These are phyloP conservation scores for Vanderwaltozyma yarrowii DNA, from an alignment of 805 yeast genomes.

Conservation along the genomic window DNA sequence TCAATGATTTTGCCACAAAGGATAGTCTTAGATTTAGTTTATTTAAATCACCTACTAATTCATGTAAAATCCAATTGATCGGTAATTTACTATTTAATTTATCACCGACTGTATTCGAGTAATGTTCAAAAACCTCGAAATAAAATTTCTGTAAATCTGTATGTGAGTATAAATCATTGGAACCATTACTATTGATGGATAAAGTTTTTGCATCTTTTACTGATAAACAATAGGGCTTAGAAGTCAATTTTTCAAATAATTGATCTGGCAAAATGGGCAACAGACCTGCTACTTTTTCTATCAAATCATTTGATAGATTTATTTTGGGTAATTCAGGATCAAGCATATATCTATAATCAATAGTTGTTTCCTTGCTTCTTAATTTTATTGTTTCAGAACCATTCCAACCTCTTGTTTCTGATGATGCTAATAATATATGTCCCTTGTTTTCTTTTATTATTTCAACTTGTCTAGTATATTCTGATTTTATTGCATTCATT, in stretches of 20 bases:
- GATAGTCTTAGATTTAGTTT: constrained; percentile 33
- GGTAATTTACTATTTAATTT: constrained; percentile 32
- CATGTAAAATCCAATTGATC: constrained; percentile 78
- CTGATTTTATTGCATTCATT: constrained; percentile 60
- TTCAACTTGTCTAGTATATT: constrained; percentile 57
- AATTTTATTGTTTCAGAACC: constrained; percentile 58
- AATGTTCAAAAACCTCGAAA: constrained; percentile 28
- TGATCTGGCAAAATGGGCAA: constrained; percentile 59
- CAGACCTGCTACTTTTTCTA: constrained; percentile 30
- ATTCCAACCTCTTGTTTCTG: constrained; percentile 89
- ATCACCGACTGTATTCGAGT: constrained; percentile 20
- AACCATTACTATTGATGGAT: constrained; percentile 35
- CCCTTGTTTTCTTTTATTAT: constrained; percentile 33
- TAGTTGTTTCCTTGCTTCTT: constrained; percentile 68
- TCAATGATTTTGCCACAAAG: constrained; percentile 27
- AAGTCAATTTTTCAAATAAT: constrained; percentile 36
- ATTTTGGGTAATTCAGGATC: constrained; percentile 79
- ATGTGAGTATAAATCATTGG: constrained; percentile 18
- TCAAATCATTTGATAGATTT: constrained; percentile 32
- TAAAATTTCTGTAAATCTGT: constrained; percentile 43
- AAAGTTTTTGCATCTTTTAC: constrained; percentile 69
- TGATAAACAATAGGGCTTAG: constrained; percentile 44
- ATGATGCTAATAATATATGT: constrained; percentile 17
- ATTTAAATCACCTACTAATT: constrained; percentile 58
- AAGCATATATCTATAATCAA: constrained; percentile 90